A percentile compares a stretch with the other conserved stretches of the same genome.
These are phyloP conservation scores for Isatis lusitanica DNA, from an alignment of 441 rosid genomes.

Conservation along the genomic window DNA sequence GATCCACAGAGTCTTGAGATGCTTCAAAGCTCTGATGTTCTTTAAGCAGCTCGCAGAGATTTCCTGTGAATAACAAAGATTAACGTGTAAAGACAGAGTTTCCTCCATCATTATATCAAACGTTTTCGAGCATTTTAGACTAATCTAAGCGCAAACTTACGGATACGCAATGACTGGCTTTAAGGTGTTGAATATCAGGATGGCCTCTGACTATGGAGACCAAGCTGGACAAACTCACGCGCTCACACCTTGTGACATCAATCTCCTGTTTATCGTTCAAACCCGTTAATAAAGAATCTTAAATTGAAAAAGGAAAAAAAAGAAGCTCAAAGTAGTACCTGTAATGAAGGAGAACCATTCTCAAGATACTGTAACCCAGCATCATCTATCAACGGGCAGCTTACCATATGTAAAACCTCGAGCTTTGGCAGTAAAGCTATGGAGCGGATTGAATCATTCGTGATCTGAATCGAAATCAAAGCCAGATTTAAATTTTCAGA, in stretches of 20 bases:
- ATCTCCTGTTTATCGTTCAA: slow-evolving; percentile 46
- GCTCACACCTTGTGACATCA: slow-evolving; percentile 77
- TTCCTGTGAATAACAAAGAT: slow-evolving; percentile 49
- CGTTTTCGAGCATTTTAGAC: neutral
- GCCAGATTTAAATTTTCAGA: neutral
- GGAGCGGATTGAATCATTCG: slow-evolving; percentile 64
- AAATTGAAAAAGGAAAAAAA: neutral
- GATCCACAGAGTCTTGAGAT: slow-evolving; percentile 51
- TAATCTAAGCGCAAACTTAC: slow-evolving; percentile 45
- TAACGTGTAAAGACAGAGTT: neutral
- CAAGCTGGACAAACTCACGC: slow-evolving; percentile 57
- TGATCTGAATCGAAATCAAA: slow-evolving; percentile 52
- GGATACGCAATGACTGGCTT: slow-evolving; percentile 61
- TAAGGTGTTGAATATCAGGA: slow-evolving; percentile 50
- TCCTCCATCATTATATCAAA: neutral
- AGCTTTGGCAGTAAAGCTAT: slow-evolving; percentile 63
- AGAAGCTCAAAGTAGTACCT: slow-evolving; percentile 42
- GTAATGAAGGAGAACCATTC: slow-evolving; percentile 63
- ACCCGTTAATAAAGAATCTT: neutral
- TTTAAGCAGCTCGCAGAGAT: slow-evolving; percentile 44
- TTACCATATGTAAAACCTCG: slow-evolving; percentile 61
- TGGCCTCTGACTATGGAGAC: slow-evolving; percentile 60
- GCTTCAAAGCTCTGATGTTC: slow-evolving; percentile 54
- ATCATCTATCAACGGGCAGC: slow-evolving; percentile 68
- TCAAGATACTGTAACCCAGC: slow-evolving; percentile 60